Evolutionary conservation across 2,329 filamentous ascomycete genomes (phyloP).

Genomic region (Fusarium foetens): DNA sequence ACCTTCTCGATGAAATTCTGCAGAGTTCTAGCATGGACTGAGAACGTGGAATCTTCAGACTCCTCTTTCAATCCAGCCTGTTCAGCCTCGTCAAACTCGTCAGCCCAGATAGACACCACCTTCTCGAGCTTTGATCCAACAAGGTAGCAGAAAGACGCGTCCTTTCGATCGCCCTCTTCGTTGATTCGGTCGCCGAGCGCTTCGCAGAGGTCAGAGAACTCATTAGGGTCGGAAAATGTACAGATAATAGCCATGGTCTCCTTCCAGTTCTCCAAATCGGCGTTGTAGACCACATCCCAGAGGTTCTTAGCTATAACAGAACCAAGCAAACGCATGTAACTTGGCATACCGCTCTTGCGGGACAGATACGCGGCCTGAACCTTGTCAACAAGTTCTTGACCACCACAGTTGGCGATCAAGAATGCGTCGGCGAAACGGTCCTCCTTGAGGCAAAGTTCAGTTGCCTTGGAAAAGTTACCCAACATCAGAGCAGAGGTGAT

Average conservation of each 20-base stretch:
- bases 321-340: conserved; percentile 88
- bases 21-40: conserved; percentile 86
- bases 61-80: conserved; percentile 76
- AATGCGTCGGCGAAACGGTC: conserved; percentile 95
- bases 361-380: conserved; percentile 92
- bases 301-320: conserved; percentile 96
- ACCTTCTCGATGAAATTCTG: conserved; percentile 99
- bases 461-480: conserved; percentile 88
- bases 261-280: conserved; percentile 92
- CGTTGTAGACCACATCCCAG: conserved; percentile 98
- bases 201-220: conserved; percentile 96
- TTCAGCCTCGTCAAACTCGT: conserved; percentile 87
- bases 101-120: conserved; percentile 93
- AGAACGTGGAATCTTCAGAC: conserved; percentile 83
- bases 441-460: conserved; percentile 88
- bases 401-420: conserved; percentile 96
- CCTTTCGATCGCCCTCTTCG: conserved; percentile 80
- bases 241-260: conserved; percentile 96
- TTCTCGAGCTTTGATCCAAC: conserved; percentile 97
- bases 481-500: conserved; percentile 91
- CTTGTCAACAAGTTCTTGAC: conserved; percentile 92
- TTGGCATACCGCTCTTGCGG: conserved; percentile 82
- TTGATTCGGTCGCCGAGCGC: conserved; percentile 90
- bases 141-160: conserved; percentile 96
- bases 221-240: conserved; percentile 89